These are phyloP conservation scores for Lentithecium fluviatile DNA, from an alignment of 495 filamentous ascomycete genomes.

Conservation along the genomic window DNA sequence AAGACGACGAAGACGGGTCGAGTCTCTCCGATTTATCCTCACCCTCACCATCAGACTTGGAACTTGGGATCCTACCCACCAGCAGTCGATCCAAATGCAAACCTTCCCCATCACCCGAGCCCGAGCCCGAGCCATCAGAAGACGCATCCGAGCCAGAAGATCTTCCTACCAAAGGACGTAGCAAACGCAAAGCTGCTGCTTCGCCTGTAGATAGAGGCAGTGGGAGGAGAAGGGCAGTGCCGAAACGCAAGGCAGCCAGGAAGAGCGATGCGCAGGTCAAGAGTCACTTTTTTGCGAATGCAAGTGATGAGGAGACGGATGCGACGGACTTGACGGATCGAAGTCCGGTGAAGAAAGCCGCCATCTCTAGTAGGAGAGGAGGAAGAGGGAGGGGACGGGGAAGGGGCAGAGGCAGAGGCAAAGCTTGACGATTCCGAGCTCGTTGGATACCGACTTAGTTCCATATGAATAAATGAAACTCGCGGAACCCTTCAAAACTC, in stretches of 20 bases:
- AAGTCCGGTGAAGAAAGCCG: neutral
- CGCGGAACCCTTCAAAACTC: too few relatives aligned
- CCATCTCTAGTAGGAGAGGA: neutral
- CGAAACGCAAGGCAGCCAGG: slow-evolving; percentile 37
- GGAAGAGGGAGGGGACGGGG: neutral
- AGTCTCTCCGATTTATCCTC: neutral
- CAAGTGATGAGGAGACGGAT: slow-evolving; percentile 36
- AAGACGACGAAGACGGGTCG: neutral
- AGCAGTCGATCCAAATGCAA: too few relatives aligned
- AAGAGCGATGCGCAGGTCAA: slow-evolving; percentile 37
- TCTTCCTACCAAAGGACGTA: too few relatives aligned
- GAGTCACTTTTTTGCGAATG: slow-evolving; percentile 43
- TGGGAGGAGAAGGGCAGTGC: slow-evolving; percentile 26
- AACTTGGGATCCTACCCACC: neutral
- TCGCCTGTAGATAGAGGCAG: neutral
- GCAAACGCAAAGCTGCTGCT: slow-evolving; percentile 1
- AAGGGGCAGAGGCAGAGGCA: neutral
- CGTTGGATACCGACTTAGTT: too few relatives aligned
- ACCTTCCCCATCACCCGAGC: too few relatives aligned
- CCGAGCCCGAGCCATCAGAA: too few relatives aligned
- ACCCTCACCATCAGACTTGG: too few relatives aligned
- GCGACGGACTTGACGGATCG: slow-evolving; percentile 21
- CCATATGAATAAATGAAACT: too few relatives aligned
- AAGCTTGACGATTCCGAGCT: neutral
- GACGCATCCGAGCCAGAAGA: too few relatives aligned